A percentile compares a stretch with the other conserved stretches of the same genome.
Evolutionary conservation across 257 asterid genomes (phyloP).

Genomic region (Jacaranda mimosifolia): DNA sequence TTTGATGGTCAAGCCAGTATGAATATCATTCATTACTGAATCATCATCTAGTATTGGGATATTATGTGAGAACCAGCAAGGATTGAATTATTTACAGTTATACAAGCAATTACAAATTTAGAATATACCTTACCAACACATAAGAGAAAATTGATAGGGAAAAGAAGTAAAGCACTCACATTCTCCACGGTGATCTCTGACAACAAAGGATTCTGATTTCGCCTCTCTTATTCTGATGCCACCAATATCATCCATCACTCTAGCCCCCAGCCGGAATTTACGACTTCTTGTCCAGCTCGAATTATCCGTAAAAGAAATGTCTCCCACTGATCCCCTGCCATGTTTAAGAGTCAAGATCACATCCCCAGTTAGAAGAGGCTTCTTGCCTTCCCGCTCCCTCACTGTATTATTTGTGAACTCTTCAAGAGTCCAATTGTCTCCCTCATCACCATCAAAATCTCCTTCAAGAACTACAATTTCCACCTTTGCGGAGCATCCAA

Average conservation of each 20-base stretch:
- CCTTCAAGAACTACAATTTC: slow-evolving; percentile 82
- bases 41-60: too few species aligned
- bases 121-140: too few species aligned
- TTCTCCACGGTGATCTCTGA: slow-evolving; percentile 85
- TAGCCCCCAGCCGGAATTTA: slow-evolving; percentile 74
- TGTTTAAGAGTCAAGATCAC: slow-evolving; percentile 57
- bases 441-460: slow-evolving; percentile 71
- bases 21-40: too few species aligned
- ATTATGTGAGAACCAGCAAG: too few species aligned
- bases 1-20: too few species aligned
- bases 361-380: slow-evolving; percentile 72
- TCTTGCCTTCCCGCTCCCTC: slow-evolving; percentile 74
- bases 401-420: slow-evolving; percentile 68
- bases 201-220: slow-evolving; percentile 71
- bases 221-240: slow-evolving; percentile 66
- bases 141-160: background rate
- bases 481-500: slow-evolving; percentile 62
- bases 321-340: slow-evolving; percentile 63
- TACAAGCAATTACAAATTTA: too few species aligned
- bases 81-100: too few species aligned
- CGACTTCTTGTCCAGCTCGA: slow-evolving; percentile 94
- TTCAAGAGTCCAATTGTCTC: slow-evolving; percentile 64
- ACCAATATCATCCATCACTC: slow-evolving; percentile 56
- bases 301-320: slow-evolving; percentile 73
- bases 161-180: slow-evolving; percentile 52